phyloP scores from a whole-genome alignment of 2,329 filamentous ascomycete genomes.

The Pyricularia grisea region DNA sequence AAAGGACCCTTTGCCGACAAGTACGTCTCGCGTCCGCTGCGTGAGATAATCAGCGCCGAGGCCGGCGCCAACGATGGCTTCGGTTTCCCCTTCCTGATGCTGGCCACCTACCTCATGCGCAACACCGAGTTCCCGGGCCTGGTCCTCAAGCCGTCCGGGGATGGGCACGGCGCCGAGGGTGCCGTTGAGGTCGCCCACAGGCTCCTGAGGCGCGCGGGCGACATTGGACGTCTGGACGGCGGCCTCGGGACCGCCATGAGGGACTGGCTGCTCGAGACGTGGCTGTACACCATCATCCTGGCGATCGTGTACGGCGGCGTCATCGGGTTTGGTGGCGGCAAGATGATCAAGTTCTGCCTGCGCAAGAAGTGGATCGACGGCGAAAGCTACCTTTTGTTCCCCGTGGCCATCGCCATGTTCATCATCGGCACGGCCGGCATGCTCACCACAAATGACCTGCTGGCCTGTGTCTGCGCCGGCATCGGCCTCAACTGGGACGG shows the following conservation, averaged over 20 bases:
- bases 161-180: neutral
- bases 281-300: constrained; percentile 73
- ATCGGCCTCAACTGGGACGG: constrained; percentile 89
- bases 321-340: constrained; percentile 74
- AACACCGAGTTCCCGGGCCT: constrained; percentile 53
- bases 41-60: constrained; percentile 73
- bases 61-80: constrained; percentile 84
- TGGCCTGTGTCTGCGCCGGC: constrained; percentile 87
- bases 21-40: constrained; percentile 72
- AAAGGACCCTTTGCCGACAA: constrained; percentile 91
- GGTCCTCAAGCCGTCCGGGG: constrained; percentile 36
- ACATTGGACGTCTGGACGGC: constrained; percentile 45
- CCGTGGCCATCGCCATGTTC: constrained; percentile 76
- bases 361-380: constrained; percentile 72
- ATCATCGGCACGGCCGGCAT: constrained; percentile 80
- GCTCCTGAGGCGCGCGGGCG: constrained; percentile 15
- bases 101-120: constrained; percentile 76
- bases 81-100: constrained; percentile 80
- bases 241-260: constrained; percentile 60
- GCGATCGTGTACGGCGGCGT: constrained; percentile 67
- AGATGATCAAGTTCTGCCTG: constrained; percentile 75
- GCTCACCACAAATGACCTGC: constrained; percentile 79
- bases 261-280: constrained; percentile 77
- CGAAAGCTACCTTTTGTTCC: constrained; percentile 82
- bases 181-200: neutral